Evolutionary conservation across 805 yeast species (phyloP), one percentile per base, ranked within the genome.

Genomic region (Sugiyamaella marilandica): DNA sequence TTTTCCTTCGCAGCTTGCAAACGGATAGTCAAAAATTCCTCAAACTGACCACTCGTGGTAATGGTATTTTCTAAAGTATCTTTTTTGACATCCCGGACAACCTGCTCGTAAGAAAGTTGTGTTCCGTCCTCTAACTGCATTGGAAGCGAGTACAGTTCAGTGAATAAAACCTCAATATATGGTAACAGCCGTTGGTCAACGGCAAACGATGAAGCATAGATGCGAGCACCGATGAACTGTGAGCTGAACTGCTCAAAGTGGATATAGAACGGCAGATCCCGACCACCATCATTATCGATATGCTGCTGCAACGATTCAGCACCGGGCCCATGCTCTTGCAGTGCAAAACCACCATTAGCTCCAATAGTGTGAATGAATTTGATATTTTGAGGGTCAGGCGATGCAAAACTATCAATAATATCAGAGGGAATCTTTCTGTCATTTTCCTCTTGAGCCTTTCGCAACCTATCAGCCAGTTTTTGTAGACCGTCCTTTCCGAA

Each of bases 161-260:
- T 80, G 53, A 83, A 74, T 9, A 91, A 65, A 9, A 79, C 66
- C 18, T 83, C 81, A 57, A 87, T 73, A 54, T 85, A 83, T 1
- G 87, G 85, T 50, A 90, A 71, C 13, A 84, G 70, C 1, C 70
- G 63, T 24, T 76, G 71, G 48, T 78, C 84, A 19, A 81, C 73
- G 45, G 62, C 74, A 43, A 71, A 75, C 1, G 87, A 79, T 9
- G 84, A 79, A 63, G 87, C 66, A 35, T 84, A 66, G 36, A 88
- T 65, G 53, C 82, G 80, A 18, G 90, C 74, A 11, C 85, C 81
- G 34, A 87, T 80, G 65, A 92, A 94, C 62, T 86, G 83, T 1
- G 97, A 87, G 51, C 83, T 78, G 63, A 80, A 84, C 57, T 84
- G 80, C 67, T 94, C 97, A 60, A 86, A 77, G 64, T 89, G 94